Evolutionary conservation across 208 protist species (phyloP).

Genomic region (Phytomonas francai): DNA sequence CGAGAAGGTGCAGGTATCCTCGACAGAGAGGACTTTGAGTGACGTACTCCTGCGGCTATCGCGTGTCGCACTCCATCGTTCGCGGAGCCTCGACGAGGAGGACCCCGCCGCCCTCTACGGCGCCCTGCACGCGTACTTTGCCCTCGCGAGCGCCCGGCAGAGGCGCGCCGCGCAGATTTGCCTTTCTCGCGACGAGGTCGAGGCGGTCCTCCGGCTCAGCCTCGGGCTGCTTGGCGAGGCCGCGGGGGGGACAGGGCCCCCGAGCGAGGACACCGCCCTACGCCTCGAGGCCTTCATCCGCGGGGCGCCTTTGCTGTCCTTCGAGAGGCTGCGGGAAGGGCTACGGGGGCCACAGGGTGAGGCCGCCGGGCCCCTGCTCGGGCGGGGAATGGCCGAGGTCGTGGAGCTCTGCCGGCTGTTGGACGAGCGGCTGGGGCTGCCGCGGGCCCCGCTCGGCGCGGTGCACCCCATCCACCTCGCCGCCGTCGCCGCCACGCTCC

Average conservation of each 20-base stretch:
- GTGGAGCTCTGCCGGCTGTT: constrained; percentile 44
- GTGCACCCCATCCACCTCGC: constrained; percentile 36
- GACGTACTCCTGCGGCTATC: constrained; percentile 53
- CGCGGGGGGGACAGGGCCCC: too few relatives aligned
- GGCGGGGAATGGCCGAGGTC: constrained; percentile 22
- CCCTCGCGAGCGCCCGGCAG: constrained; percentile 15
- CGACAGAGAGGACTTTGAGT: neutral
- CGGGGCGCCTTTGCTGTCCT: constrained; percentile 12
- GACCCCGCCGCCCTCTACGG: constrained; percentile 23
- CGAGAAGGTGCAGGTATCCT: neutral
- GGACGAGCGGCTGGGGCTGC: constrained; percentile 27
- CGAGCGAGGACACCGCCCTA: neutral
- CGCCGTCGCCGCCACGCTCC: constrained; percentile 33
- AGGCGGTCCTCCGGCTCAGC: neutral
- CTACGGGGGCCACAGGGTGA: neutral
- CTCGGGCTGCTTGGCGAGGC: neutral
- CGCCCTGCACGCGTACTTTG: constrained; percentile 42
- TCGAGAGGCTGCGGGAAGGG: constrained; percentile 18
- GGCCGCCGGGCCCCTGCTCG: constrained; percentile 9
- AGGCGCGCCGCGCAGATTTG: constrained; percentile 15
- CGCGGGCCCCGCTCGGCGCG: constrained; percentile 12
- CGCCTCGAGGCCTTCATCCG: constrained; percentile 13
- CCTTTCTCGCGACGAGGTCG: constrained; percentile 14
- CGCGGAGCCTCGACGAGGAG: constrained; percentile 12
- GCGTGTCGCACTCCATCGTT: constrained; percentile 36